phyloP scores from a whole-genome alignment of 225 moss, liverwort and hornwort genomes.

The Anthoceros angustus region DNA sequence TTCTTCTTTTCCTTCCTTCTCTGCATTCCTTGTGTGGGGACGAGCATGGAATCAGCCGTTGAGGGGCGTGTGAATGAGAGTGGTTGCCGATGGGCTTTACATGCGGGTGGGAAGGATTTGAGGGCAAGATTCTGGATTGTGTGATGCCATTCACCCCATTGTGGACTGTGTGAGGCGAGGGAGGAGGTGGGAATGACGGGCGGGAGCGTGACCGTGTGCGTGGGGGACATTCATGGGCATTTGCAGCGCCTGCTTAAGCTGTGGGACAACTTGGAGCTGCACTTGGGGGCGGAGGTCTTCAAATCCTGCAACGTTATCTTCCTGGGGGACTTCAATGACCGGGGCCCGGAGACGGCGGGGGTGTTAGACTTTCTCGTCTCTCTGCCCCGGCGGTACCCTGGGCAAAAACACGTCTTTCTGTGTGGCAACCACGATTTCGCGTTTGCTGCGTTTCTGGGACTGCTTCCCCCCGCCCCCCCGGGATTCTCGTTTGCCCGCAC shows the following conservation, averaged over 20 bases:
- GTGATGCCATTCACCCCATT: too few relatives aligned
- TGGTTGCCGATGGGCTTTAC: too few relatives aligned
- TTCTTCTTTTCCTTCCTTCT: too few relatives aligned
- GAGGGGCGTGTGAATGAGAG: too few relatives aligned
- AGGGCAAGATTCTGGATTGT: too few relatives aligned
- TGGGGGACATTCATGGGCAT: constrained; percentile 84
- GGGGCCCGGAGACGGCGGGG: constrained; percentile 39
- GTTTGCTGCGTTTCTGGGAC: constrained; percentile 63
- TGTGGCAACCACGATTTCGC: constrained; percentile 93
- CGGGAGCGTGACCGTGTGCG: constrained; percentile 42
- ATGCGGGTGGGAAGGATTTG: too few relatives aligned
- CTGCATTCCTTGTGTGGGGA: too few relatives aligned
- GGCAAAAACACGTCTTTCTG: constrained; percentile 60
- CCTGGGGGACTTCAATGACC: constrained; percentile 81
- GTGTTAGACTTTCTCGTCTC: constrained; percentile 59
- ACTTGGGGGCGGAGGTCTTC: constrained; percentile 28
- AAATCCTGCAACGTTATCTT: constrained; percentile 43
- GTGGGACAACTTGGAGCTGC: constrained; percentile 66
- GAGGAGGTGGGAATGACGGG: constrained; percentile 19
- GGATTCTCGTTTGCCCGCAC: constrained; percentile 42
- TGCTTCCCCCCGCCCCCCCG: constrained; percentile 31
- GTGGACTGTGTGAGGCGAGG: neutral
- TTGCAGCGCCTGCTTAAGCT: constrained; percentile 32
- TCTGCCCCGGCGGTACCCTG: constrained; percentile 39
- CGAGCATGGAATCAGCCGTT: too few relatives aligned